These are phyloP conservation scores for Adansonia madagascariensis DNA, from an alignment of 441 rosid species.

Conservation along the genomic window DNA sequence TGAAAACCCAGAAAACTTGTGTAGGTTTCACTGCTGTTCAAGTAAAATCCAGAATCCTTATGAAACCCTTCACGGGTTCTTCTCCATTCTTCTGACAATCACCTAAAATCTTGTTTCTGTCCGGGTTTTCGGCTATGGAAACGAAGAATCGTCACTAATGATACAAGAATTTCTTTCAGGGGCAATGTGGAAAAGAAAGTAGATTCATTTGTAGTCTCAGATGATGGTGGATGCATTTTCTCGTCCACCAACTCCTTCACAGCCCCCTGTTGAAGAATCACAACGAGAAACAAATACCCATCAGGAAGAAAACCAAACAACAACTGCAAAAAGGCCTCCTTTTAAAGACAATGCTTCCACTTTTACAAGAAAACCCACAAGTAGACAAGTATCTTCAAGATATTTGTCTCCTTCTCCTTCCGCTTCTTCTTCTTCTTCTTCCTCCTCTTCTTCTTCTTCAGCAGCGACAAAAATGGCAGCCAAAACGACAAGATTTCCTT, in stretches of 20 bases:
- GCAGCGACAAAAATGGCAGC: slow-evolving; percentile 30
- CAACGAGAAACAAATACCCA: slow-evolving; percentile 15
- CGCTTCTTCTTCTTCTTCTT: slow-evolving; percentile 47
- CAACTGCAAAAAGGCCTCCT: slow-evolving; percentile 35
- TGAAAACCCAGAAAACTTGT: slow-evolving; percentile 26
- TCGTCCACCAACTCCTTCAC: slow-evolving; percentile 47
- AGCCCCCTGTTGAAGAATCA: slow-evolving; percentile 27
- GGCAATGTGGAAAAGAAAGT: slow-evolving; percentile 46
- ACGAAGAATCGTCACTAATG: neutral
- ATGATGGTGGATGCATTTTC: slow-evolving; percentile 70
- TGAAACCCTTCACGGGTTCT: slow-evolving; percentile 10
- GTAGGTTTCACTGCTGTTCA: slow-evolving; percentile 12
- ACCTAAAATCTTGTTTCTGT: neutral
- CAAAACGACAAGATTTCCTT: slow-evolving; percentile 38
- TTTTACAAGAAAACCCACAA: slow-evolving; percentile 53
- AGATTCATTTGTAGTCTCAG: slow-evolving; percentile 24
- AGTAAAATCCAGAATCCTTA: slow-evolving; percentile 32
- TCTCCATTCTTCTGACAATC: neutral
- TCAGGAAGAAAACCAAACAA: slow-evolving; percentile 29
- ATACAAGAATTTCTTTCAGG: slow-evolving; percentile 22
- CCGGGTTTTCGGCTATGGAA: slow-evolving; percentile 33
- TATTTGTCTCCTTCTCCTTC: slow-evolving; percentile 86
- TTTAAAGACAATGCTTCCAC: slow-evolving; percentile 42
- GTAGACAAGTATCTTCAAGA: slow-evolving; percentile 72
- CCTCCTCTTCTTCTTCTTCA: slow-evolving; percentile 42